Base-by-base conservation (phyloP, 768 basidiomycete genomes). In the Suillus decipiens region DNA sequence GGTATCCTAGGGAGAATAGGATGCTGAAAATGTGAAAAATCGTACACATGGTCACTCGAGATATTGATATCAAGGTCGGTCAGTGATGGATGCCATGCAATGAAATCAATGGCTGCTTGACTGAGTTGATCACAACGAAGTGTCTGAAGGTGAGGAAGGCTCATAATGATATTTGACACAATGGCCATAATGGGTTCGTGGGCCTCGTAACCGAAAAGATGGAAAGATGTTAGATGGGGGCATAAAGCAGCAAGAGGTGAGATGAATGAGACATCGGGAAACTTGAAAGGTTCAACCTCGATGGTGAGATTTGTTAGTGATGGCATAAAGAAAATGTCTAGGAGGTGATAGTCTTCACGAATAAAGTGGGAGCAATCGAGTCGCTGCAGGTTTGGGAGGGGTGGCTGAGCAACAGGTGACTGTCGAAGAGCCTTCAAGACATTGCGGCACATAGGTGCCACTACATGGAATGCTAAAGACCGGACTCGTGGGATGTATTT, bases 381-480 rank as follows among this genome's bases (percentile, higher is more conserved):
- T 33, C 34, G 33, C 31, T 34, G 53, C 12, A 8, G 36, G 33
- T 36, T 54, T 36, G 53, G 53, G n/a, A 54, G 34, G n/a, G 33
- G 51, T 11, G 33, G n/a, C 12, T 34, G 33, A 22, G 34, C 11
- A 22, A 54, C n/a, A 31, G 53, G n/a, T 12, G 34, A 17, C 12
- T 55, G 54, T 31, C 54, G 34, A 55, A 37, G 34, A 55, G 34
- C 54, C 14, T 22, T 36, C 22, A 55, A 55, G 54, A 55, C 5
- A n/a, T 55, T 55, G 36, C 34, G 36, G 36, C 12, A 36, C 6
- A 22, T 2, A 3, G 54, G 34, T 36, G 34, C 53, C n/a, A 2
- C 53, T 34, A 34, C 12, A 54, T 36, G 6, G n/a, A 33, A 54
- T 54, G n/a, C 34, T n/a, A 54, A 54, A 54, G 53, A 54, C 53